A percentile compares a stretch with the other conserved stretches of the same genome.
These are phyloP conservation scores for Trichoderma koningiopsis DNA, from an alignment of 2,329 filamentous ascomycete species.

Conservation along the genomic window DNA sequence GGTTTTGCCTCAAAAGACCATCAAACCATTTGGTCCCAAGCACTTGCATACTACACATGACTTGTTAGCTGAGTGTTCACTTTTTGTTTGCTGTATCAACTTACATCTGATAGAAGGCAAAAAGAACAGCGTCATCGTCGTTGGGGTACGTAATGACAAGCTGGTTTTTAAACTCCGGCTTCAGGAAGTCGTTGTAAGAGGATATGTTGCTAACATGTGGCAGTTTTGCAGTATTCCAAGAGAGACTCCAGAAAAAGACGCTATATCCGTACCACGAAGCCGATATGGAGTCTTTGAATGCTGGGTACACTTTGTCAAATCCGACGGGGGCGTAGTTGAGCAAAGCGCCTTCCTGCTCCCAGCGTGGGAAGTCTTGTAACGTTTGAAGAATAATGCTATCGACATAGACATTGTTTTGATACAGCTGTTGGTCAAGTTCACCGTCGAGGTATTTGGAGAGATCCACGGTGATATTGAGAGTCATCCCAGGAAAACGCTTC, in stretches of 20 bases:
- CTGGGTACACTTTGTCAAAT: constrained; percentile 47
- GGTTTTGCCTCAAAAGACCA: constrained; percentile 49
- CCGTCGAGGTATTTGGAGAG: constrained; percentile 58
- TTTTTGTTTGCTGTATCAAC: constrained; percentile 22
- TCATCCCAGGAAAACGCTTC: constrained; percentile 50
- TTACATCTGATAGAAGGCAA: constrained; percentile 52
- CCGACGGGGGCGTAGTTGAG: constrained; percentile 52
- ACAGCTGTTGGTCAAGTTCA: constrained; percentile 50
- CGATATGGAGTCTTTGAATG: constrained; percentile 46
- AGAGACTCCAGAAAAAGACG: constrained; percentile 43
- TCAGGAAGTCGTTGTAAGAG: constrained; percentile 47
- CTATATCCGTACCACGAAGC: constrained; percentile 46
- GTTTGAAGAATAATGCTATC: constrained; percentile 55
- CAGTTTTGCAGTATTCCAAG: constrained; percentile 42
- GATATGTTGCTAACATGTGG: constrained; percentile 36
- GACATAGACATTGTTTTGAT: constrained; percentile 41
- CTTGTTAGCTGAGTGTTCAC: neutral
- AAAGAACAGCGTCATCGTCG: constrained; percentile 59
- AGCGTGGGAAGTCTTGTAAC: constrained; percentile 54
- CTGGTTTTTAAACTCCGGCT: constrained; percentile 55
- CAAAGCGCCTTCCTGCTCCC: constrained; percentile 50
- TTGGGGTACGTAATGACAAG: constrained; percentile 59
- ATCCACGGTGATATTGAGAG: constrained; percentile 56
- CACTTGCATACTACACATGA: constrained; percentile 39
- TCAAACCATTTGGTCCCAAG: constrained; percentile 53